Evolutionary conservation across 2,329 filamentous ascomycete species (phyloP).

Genomic region (Penicillium sp.): DNA sequence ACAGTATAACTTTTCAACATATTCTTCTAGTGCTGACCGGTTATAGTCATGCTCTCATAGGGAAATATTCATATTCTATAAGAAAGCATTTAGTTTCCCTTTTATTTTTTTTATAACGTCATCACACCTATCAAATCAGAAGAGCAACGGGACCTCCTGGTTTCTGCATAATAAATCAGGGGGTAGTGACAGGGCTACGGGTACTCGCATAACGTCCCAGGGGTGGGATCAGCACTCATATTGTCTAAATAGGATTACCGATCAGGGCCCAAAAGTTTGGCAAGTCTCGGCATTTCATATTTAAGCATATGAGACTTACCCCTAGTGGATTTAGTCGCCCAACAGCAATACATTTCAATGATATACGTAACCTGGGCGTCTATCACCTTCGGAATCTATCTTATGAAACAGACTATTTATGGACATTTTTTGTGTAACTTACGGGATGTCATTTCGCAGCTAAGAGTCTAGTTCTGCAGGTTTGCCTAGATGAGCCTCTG

Average conservation of each 20-base stretch:
- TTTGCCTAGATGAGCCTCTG: neutral
- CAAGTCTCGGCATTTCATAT: neutral
- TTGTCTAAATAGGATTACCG: neutral
- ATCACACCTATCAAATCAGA: neutral
- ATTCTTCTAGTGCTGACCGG: too few species aligned
- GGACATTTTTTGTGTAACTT: neutral
- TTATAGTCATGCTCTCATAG: neutral
- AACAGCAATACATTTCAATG: neutral
- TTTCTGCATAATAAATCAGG: neutral
- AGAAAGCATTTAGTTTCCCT: too few species aligned
- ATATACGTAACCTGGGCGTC: neutral
- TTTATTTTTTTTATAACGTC: neutral
- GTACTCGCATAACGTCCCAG: neutral
- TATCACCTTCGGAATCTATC: neutral
- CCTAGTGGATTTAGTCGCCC: neutral
- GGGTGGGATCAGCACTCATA: neutral
- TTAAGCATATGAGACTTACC: neutral
- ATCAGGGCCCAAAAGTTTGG: neutral
- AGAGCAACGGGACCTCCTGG: neutral
- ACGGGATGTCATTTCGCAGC: neutral
- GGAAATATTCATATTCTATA: too few species aligned
- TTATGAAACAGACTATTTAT: neutral
- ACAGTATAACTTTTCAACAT: neutral
- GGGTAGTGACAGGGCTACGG: neutral
- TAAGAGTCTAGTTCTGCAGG: neutral